These are phyloP conservation scores for Eucommia ulmoides DNA, from an alignment of 257 asterid genomes.

Conservation along the genomic window DNA sequence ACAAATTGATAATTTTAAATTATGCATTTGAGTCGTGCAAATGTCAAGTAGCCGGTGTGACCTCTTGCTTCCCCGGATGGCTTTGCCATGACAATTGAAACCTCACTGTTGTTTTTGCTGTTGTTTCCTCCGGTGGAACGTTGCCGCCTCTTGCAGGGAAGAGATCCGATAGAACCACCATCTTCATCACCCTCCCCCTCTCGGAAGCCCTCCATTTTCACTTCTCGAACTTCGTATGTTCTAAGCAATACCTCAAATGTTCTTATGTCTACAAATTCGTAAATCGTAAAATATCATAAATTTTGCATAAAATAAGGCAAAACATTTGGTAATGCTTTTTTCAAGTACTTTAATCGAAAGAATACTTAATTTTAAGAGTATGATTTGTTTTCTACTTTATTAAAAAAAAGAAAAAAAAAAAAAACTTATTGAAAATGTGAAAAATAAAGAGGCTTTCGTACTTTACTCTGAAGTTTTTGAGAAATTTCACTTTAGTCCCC, in stretches of 20 bases:
- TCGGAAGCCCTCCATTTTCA: conserved; percentile 40
- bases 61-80: conserved; percentile 77
- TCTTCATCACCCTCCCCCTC: conserved; percentile 33
- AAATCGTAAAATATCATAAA: not conserved
- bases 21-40: conserved; percentile 63
- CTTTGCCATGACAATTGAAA: conserved; percentile 40
- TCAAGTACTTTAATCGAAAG: too few relatives aligned
- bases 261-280: conserved; percentile 44
- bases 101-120: conserved; percentile 28
- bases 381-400: too few relatives aligned
- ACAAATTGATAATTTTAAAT: conserved; percentile 18
- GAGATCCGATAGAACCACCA: conserved; percentile 27
- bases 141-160: conserved; percentile 55
- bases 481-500: too few relatives aligned
- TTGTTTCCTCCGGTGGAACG: conserved; percentile 26
- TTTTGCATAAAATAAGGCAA: not conserved
- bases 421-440: not conserved
- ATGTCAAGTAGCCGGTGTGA: conserved; percentile 90
- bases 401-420: too few relatives aligned
- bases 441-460: too few relatives aligned
- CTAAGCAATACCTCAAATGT: conserved; percentile 85
- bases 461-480: too few relatives aligned
- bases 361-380: too few relatives aligned
- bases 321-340: not conserved
- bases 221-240: conserved; percentile 70